Evolutionary conservation across 495 filamentous ascomycete genomes (phyloP).

Genomic region (Ascobolus immersus): DNA sequence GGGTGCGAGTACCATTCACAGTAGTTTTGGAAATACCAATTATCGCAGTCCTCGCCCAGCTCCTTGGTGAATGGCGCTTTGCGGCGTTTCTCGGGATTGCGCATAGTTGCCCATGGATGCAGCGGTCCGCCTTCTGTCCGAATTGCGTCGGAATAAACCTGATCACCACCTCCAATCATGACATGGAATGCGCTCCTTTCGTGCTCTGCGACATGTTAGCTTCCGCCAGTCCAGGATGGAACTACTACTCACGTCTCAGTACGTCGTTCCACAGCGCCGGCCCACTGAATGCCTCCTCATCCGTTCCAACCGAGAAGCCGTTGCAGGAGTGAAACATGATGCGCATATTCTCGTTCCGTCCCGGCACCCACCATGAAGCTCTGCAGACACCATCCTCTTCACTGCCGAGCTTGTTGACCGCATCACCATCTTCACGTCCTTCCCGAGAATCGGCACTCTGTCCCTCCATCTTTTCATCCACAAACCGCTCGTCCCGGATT

Average conservation of each 20-base stretch:
- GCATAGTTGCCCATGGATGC: conserved; percentile 51
- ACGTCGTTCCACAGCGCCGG: conserved; percentile 81
- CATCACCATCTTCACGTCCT: conserved; percentile 3
- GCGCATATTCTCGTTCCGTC: conserved; percentile 60
- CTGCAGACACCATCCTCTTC: background rate
- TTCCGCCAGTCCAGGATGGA: conserved; percentile 8
- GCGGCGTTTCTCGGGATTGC: conserved; percentile 57
- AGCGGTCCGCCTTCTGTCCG: conserved; percentile 62
- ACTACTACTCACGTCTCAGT: conserved; percentile 34
- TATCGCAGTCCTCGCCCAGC: conserved; percentile 53
- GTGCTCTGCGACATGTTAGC: too few species aligned
- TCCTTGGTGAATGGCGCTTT: conserved; percentile 48
- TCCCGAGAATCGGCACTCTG: too few species aligned
- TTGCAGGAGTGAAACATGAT: conserved; percentile 94
- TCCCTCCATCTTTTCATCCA: background rate
- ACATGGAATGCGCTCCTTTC: conserved; percentile 72
- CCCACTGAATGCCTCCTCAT: conserved; percentile 62
- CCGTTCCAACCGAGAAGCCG: conserved; percentile 80
- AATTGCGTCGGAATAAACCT: conserved; percentile 85
- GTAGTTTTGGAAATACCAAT: conserved; percentile 79
- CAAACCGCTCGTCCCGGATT: background rate
- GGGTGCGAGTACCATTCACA: conserved; percentile 62
- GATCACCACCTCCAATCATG: conserved; percentile 88
- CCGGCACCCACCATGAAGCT: conserved; percentile 45
- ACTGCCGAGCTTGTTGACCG: background rate